phyloP scores from a whole-genome alignment of 2,329 filamentous ascomycete species.

The Leptodontidium sp. region DNA sequence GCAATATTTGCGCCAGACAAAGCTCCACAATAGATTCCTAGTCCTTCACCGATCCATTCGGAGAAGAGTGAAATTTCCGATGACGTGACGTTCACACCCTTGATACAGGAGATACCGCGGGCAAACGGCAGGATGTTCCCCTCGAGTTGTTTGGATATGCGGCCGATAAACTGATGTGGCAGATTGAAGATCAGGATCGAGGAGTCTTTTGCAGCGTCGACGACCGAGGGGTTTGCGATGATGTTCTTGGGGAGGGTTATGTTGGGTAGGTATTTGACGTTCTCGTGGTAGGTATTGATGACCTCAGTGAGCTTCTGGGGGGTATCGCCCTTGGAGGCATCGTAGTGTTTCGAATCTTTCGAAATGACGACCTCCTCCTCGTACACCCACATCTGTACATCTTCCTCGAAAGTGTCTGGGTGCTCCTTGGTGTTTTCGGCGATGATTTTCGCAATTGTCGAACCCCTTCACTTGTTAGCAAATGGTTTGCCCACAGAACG shows the following conservation, averaged over 20 bases:
- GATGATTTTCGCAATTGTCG: slow-evolving; percentile 95
- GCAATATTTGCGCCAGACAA: slow-evolving; percentile 97
- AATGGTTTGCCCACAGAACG: slow-evolving; percentile 11
- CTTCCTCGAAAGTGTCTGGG: slow-evolving; percentile 81
- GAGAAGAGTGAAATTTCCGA: slow-evolving; percentile 89
- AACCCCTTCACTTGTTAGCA: slow-evolving; percentile 70
- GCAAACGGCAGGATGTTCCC: slow-evolving; percentile 93
- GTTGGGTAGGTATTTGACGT: slow-evolving; percentile 96
- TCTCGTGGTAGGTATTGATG: slow-evolving; percentile 94
- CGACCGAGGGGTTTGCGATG: slow-evolving; percentile 81
- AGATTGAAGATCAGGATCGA: slow-evolving; percentile 96
- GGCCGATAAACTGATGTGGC: slow-evolving; percentile 93
- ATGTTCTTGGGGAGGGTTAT: slow-evolving; percentile 85
- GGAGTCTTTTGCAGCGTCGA: slow-evolving; percentile 81
- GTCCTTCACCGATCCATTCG: slow-evolving; percentile 88
- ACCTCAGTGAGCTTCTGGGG: slow-evolving; percentile 88
- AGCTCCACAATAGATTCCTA: slow-evolving; percentile 96
- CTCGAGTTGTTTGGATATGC: slow-evolving; percentile 82
- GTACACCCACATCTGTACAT: slow-evolving; percentile 99
- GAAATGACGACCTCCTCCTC: slow-evolving; percentile 87
- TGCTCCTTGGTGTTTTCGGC: slow-evolving; percentile 88
- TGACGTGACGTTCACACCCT: slow-evolving; percentile 92
- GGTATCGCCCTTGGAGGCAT: slow-evolving; percentile 63
- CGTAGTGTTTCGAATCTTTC: slow-evolving; percentile 76
- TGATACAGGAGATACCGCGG: slow-evolving; percentile 95